Percentiles rank a stretch among this genome's conserved stretches.
Evolutionary conservation across 768 basidiomycete genomes (phyloP).

Genomic region (Cystofilobasidium capitatum): DNA sequence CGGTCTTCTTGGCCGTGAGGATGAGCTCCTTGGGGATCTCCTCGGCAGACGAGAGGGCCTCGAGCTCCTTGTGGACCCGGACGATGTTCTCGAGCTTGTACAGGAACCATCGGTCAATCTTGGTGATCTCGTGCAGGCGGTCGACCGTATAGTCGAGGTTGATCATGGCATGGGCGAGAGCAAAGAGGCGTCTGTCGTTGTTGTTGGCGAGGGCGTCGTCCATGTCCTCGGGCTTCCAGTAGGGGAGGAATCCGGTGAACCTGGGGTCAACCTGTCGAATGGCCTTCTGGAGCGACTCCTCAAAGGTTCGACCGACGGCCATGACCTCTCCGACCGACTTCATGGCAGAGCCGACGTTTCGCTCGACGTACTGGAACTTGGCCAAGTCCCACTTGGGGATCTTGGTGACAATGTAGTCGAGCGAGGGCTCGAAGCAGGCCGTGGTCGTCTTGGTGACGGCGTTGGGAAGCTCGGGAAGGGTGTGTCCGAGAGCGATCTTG

Average conservation of each 20-base stretch:
- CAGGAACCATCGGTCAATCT: slow-evolving; percentile 99
- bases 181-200: slow-evolving; percentile 92
- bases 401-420: slow-evolving; percentile 99
- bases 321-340: slow-evolving; percentile 99
- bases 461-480: slow-evolving; percentile 93
- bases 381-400: slow-evolving; percentile 99
- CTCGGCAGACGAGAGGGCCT: slow-evolving; percentile 54
- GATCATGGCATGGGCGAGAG: slow-evolving; percentile 96
- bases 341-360: slow-evolving; percentile 94
- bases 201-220: slow-evolving; percentile 68
- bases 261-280: slow-evolving; percentile 94
- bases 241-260: slow-evolving; percentile 95
- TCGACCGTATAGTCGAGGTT: slow-evolving; percentile 85
- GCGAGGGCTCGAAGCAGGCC: slow-evolving; percentile 95
- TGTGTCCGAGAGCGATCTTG: slow-evolving; percentile 94
- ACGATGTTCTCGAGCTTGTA: slow-evolving; percentile 99
- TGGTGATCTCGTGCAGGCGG: slow-evolving; percentile 80
- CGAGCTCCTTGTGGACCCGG: slow-evolving; percentile 66
- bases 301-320: slow-evolving; percentile 98
- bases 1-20: slow-evolving; percentile 80
- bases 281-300: slow-evolving; percentile 96
- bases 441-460: slow-evolving; percentile 99
- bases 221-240: slow-evolving; percentile 74
- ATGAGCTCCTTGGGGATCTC: slow-evolving; percentile 66
- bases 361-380: slow-evolving; percentile 90